phyloP scores from a whole-genome alignment of 177 flowering plant species.

The Telopea speciosissima region DNA sequence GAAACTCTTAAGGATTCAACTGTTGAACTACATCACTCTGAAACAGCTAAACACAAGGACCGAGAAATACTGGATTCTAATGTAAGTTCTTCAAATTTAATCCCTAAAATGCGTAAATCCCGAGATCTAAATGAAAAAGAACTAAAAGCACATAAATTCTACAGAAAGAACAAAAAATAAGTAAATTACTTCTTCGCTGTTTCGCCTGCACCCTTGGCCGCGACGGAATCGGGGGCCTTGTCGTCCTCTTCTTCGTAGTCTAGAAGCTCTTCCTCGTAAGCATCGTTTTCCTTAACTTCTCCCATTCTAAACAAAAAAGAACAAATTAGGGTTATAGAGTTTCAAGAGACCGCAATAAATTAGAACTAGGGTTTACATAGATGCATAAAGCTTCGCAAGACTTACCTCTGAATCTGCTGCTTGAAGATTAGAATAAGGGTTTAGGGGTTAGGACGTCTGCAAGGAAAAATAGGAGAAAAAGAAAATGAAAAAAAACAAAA shows the following conservation, averaged over 20 bases:
- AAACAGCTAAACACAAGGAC: not conserved
- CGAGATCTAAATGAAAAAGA: not conserved
- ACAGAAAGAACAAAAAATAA: not conserved
- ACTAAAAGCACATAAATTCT: not conserved
- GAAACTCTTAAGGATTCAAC: not conserved
- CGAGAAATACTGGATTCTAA: not conserved
- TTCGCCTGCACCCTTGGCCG: constrained; percentile 66
- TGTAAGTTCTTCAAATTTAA: too few species aligned
- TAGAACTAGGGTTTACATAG: not conserved
- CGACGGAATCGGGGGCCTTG: constrained; percentile 61
- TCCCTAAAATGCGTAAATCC: not conserved
- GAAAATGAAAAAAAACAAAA: not conserved
- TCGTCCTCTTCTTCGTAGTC: constrained; percentile 98
- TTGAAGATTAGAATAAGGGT: not conserved
- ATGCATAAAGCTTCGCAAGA: too few species aligned
- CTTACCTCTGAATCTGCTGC: not conserved
- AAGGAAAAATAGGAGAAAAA: not conserved
- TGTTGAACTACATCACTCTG: not conserved
- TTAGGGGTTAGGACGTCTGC: not conserved
- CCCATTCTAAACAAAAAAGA: constrained; percentile 47
- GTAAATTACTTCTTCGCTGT: constrained; percentile 70
- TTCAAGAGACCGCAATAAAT: not conserved
- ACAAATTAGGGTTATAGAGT: not conserved
- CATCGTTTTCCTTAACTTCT: constrained; percentile 76
- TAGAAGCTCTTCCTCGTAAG: constrained; percentile 95